These are phyloP conservation scores for Dactylellina leptospora DNA, from an alignment of 2,329 filamentous ascomycete species.

Conservation along the genomic window DNA sequence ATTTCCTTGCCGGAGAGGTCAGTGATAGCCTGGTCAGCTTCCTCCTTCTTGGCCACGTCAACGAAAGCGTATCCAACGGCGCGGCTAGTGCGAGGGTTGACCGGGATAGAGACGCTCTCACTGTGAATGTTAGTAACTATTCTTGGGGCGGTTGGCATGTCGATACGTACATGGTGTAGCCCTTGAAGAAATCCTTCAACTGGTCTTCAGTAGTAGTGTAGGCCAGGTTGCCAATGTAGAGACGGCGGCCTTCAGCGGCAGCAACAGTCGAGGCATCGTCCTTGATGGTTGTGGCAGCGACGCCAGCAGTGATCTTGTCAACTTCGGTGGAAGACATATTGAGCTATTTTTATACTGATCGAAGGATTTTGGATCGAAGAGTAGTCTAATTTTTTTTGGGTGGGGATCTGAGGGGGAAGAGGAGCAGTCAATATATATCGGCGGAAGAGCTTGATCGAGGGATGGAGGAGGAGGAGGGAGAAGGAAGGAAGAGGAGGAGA, in stretches of 20 bases:
- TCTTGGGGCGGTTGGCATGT: not conserved
- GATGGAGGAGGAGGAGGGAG: slow-evolving; percentile 40
- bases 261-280: slow-evolving; percentile 94
- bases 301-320: slow-evolving; percentile 53
- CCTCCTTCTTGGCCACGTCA: slow-evolving; percentile 90
- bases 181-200: slow-evolving; percentile 99
- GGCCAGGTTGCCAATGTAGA: slow-evolving; percentile 99
- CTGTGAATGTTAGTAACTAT: slow-evolving; percentile 63
- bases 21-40: slow-evolving; percentile 93
- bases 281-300: slow-evolving; percentile 40
- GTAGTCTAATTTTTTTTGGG: slow-evolving; percentile 33
- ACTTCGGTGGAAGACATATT: slow-evolving; percentile 56
- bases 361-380: slow-evolving; percentile 14
- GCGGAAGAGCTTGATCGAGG: slow-evolving; percentile 42
- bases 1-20: slow-evolving; percentile 98
- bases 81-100: slow-evolving; percentile 98
- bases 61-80: slow-evolving; percentile 99
- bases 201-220: slow-evolving; percentile 99
- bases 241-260: slow-evolving; percentile 97
- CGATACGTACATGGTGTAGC: slow-evolving; percentile 92
- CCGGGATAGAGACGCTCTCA: slow-evolving; percentile 98
- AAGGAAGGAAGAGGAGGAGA: slow-evolving; percentile 24
- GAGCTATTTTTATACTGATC: slow-evolving; percentile 49
- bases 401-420: slow-evolving; percentile 33
- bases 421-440: slow-evolving; percentile 36